Evolutionary conservation across 768 basidiomycete species (phyloP).

Genomic region (Agaricus blazei): DNA sequence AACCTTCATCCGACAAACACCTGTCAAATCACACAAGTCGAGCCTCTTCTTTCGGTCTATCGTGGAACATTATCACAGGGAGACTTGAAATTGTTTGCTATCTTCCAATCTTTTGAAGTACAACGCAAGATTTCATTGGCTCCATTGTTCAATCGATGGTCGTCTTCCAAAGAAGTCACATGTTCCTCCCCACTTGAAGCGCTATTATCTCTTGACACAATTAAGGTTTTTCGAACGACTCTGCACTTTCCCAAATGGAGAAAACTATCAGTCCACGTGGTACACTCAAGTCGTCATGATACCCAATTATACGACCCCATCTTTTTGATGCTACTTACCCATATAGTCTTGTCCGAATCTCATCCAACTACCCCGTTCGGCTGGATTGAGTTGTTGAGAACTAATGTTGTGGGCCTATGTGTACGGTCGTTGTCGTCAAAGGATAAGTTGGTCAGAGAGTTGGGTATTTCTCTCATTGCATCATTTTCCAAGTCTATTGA

Average conservation of each 20-base stretch:
- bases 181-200: slow-evolving; percentile 55
- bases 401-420: slow-evolving; percentile 70
- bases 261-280: slow-evolving; percentile 33
- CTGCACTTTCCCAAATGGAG: slow-evolving; percentile 68
- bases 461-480: slow-evolving; percentile 58
- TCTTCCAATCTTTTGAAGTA: slow-evolving; percentile 75
- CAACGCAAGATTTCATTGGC: slow-evolving; percentile 63
- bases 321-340: slow-evolving; percentile 66
- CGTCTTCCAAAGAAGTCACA: slow-evolving; percentile 34
- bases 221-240: slow-evolving; percentile 63
- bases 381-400: slow-evolving; percentile 87
- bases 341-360: slow-evolving; percentile 56
- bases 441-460: slow-evolving; percentile 50
- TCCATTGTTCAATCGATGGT: slow-evolving; percentile 64
- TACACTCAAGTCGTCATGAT: slow-evolving; percentile 23
- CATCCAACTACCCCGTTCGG: slow-evolving; percentile 53
- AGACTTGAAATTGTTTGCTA: slow-evolving; percentile 64
- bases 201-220: slow-evolving; percentile 65
- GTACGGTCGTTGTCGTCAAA: slow-evolving; percentile 70
- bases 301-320: slow-evolving; percentile 71
- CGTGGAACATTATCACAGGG: slow-evolving; percentile 60
- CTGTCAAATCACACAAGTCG: slow-evolving; percentile 79
- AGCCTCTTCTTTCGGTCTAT: slow-evolving; percentile 73
- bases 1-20: slow-evolving; percentile 73
- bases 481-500: slow-evolving; percentile 56